phyloP scores from a whole-genome alignment of 129 eudicot species.

The Logfia minima region DNA sequence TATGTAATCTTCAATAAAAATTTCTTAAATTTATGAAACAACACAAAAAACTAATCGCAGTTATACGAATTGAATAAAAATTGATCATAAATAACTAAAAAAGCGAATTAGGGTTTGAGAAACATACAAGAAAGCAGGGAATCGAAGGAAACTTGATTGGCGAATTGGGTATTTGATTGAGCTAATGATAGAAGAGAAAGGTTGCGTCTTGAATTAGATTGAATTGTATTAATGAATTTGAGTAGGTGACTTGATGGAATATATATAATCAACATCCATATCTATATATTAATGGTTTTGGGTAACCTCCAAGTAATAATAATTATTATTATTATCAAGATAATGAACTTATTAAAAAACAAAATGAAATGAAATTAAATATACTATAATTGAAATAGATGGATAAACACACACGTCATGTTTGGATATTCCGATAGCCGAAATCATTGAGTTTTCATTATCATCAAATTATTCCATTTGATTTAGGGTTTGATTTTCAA shows the following conservation, averaged over 20 bases:
- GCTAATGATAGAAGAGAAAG: not conserved
- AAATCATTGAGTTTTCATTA: not conserved
- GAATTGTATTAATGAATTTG: not conserved
- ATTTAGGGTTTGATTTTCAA: too few relatives aligned
- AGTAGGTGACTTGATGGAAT: not conserved
- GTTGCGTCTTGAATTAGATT: not conserved
- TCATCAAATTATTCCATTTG: not conserved
- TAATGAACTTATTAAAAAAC: not conserved
- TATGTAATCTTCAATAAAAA: not conserved
- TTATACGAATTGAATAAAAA: not conserved
- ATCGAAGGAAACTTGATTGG: not conserved
- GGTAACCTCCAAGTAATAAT: too few relatives aligned
- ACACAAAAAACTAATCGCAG: not conserved
- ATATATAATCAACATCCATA: too few relatives aligned
- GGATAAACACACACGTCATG: not conserved
- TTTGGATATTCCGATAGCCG: not conserved
- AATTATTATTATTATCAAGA: too few relatives aligned
- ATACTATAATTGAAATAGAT: not conserved
- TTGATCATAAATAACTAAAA: not conserved
- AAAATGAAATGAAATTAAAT: not conserved
- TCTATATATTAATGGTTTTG: too few relatives aligned
- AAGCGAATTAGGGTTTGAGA: not conserved
- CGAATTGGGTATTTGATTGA: not conserved
- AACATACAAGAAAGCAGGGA: not conserved
- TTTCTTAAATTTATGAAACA: not conserved